Evolutionary conservation across 2,329 filamentous ascomycete species (phyloP), one percentile per base, ranked within the genome.

Genomic region (Myriosclerotinia scirpicola): DNA sequence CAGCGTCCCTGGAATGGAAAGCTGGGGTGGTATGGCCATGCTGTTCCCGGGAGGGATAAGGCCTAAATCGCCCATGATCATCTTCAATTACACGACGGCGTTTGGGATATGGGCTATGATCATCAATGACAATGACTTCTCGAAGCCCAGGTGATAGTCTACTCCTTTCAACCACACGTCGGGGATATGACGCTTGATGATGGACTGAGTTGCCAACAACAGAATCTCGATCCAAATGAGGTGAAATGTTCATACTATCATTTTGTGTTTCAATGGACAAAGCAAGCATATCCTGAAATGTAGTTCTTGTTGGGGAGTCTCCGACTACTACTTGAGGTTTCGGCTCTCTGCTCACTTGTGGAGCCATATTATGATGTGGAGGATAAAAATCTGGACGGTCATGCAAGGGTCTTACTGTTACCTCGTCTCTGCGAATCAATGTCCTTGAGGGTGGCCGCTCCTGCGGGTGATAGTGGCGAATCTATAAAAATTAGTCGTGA

Each of bases 211-310:
- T 61, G 54, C 65, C 55, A 46, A 52, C 62, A 67, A 68, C 67
- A 53, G 66, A 53, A 50, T 68, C 66, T 67, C 71, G 69, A 67
- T 72, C 67, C 67, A 67, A 61, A 52, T 64, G 70, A 56, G 68
- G 65, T 67, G 71, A 62, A 46, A 68, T 63, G 66, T 66, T 54
- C 7, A 67, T 56, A 44, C 60, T 50, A 71, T 75, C 71, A 69
- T 69, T 71, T 70, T 71, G 52, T 54, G 48, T 68, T 70, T 77
- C 75, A 73, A 77, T 76, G 22, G 75, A 77, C 68, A 73, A 72
- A 53, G 76, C 72, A 65, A 74, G 73, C 69, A 76, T 69, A 59
- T 77, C 75, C 71, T 77, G 72, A 3, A 74, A 69, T 53, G 70
- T 70, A 69, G 71, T 65, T 54, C 65, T 73, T 44, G 70, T 60